Evolutionary conservation across 352 stramenopile species (phyloP).

Genomic region (Phytophthora foliorum): DNA sequence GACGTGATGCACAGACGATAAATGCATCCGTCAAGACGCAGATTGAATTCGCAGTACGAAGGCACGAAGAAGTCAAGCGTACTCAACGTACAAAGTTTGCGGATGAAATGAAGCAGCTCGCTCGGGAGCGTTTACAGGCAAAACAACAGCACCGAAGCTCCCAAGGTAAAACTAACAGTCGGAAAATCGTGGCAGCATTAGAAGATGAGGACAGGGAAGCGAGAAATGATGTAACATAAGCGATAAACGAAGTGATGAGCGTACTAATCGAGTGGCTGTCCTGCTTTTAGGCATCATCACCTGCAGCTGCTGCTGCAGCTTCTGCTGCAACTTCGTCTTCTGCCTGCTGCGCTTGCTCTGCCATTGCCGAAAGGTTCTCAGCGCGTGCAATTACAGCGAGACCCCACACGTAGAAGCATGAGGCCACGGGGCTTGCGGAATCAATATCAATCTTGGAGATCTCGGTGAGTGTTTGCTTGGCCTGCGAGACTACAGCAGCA

Average conservation of each 20-base stretch:
- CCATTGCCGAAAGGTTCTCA: constrained; percentile 59
- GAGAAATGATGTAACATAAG: constrained; percentile 3
- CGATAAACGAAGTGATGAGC: not conserved
- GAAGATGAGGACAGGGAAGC: constrained; percentile 11
- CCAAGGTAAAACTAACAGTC: constrained; percentile 11
- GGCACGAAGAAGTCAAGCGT: constrained; percentile 29
- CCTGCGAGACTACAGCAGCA: constrained; percentile 24
- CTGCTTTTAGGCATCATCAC: constrained; percentile 20
- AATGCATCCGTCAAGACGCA: constrained; percentile 23
- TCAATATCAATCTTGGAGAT: constrained; percentile 67
- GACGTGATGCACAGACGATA: constrained; percentile 27
- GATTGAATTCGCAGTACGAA: constrained; percentile 21
- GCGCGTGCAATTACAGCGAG: constrained; percentile 61
- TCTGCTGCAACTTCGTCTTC: constrained; percentile 46
- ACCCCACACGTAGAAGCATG: constrained; percentile 62
- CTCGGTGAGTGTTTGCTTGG: constrained; percentile 58
- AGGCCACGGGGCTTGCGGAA: constrained; percentile 49
- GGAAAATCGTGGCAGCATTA: constrained; percentile 26
- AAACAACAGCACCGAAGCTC: constrained; percentile 35
- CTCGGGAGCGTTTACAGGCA: constrained; percentile 26
- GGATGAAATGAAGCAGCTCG: constrained; percentile 42
- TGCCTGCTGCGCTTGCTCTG: constrained; percentile 49
- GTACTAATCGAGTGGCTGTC: not conserved
- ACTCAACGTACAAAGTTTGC: constrained; percentile 34
- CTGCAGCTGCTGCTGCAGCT: constrained; percentile 18